phyloP scores from a whole-genome alignment of 1,284 basidiomycete species.

The Polyporus tsugae region DNA sequence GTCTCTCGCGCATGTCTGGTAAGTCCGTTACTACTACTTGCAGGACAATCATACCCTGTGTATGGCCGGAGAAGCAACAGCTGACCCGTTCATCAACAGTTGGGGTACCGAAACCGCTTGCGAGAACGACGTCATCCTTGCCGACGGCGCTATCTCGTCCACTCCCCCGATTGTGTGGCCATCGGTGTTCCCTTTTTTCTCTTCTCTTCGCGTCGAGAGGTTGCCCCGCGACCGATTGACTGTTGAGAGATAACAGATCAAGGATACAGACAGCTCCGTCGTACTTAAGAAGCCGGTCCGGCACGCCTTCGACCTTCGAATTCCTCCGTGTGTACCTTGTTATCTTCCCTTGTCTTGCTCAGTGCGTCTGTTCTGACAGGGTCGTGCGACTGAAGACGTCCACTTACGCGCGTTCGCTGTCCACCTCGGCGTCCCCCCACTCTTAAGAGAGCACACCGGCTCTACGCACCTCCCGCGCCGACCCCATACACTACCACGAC shows the following conservation, averaged over 20 bases:
- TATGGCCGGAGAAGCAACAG: constrained; percentile 3
- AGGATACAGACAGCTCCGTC: neutral
- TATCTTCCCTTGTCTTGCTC: neutral
- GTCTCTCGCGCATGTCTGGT: neutral
- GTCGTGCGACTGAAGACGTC: neutral
- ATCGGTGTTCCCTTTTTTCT: neutral
- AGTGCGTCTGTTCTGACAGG: constrained; percentile 6
- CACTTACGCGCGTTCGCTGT: neutral
- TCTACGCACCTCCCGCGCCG: neutral
- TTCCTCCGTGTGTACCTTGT: neutral
- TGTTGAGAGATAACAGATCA: constrained; percentile 1
- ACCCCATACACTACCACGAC: neutral
- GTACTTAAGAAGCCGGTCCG: constrained; percentile 7
- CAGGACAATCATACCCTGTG: neutral
- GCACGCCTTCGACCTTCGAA: neutral
- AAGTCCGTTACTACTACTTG: neutral
- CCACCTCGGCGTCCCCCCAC: neutral
- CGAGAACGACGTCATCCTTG: neutral
- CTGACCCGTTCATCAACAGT: constrained; percentile 5
- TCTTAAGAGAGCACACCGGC: neutral
- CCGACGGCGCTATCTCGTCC: neutral
- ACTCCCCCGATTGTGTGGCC: neutral
- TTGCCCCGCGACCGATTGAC: neutral
- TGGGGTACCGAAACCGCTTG: neutral
- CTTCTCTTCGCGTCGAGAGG: neutral